phyloP scores from a whole-genome alignment of 495 filamentous ascomycete genomes.

The Penicillium manginii region DNA sequence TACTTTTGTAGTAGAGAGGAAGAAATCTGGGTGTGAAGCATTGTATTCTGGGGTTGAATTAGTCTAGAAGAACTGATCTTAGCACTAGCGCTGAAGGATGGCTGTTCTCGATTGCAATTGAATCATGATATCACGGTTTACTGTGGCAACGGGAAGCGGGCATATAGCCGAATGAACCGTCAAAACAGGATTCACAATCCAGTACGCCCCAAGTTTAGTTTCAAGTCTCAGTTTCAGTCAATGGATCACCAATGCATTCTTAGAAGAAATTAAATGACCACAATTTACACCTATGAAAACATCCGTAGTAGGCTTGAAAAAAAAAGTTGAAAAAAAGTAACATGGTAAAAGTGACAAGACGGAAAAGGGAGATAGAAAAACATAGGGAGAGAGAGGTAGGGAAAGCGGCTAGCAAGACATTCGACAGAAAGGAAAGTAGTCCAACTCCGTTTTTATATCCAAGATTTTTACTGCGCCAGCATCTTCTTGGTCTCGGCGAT shows the following conservation, averaged over 20 bases:
- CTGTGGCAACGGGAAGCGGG: neutral
- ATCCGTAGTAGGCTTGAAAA: conserved; percentile 41
- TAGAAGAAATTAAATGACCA: conserved; percentile 41
- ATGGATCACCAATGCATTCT: conserved; percentile 34
- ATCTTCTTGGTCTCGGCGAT: conserved; percentile 99
- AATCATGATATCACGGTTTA: conserved; percentile 1
- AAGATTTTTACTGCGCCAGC: conserved; percentile 60
- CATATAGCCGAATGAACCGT: conserved; percentile 1
- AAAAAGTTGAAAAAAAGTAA: conserved; percentile 26
- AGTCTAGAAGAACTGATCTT: no score
- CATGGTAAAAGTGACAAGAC: conserved; percentile 23
- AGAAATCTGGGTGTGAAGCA: no score
- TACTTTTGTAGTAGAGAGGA: no score
- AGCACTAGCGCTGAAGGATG: no score
- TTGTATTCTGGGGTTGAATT: no score
- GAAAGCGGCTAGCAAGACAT: conserved; percentile 35
- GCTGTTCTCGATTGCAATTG: neutral
- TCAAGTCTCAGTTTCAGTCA: conserved; percentile 12
- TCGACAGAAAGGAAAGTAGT: conserved; percentile 34
- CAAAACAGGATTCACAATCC: conserved; percentile 1
- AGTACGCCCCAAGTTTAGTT: neutral
- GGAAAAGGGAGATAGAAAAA: conserved; percentile 20
- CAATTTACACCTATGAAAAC: conserved; percentile 56
- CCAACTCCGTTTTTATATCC: conserved; percentile 43
- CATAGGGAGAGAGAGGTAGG: conserved; percentile 18